Evolutionary conservation across 805 yeast species (phyloP).

Genomic region (Wickerhamiella sergipiensis): DNA sequence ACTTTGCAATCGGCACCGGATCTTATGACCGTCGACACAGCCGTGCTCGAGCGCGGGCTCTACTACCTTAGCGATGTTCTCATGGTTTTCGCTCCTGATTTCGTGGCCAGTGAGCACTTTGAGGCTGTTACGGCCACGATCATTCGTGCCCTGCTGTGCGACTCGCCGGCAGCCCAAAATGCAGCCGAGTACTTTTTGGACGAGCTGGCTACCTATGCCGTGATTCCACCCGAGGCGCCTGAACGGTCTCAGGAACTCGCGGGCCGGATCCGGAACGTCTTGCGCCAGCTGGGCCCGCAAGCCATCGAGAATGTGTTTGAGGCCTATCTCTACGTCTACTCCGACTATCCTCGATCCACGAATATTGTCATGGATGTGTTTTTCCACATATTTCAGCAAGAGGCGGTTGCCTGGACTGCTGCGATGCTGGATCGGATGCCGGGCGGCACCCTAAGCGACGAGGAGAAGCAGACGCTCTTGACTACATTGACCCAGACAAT

Average conservation of each 20-base stretch:
- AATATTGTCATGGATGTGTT: conserved; percentile 12
- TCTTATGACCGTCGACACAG: background rate
- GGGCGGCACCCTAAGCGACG: conserved; percentile 43
- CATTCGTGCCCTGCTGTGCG: conserved; percentile 17
- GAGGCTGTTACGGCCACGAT: conserved; percentile 30
- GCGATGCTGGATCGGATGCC: conserved; percentile 46
- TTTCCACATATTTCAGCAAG: conserved; percentile 23
- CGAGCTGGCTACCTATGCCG: conserved; percentile 35
- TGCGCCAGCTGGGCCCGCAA: conserved; percentile 29
- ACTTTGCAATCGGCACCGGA: background rate
- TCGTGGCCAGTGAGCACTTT: background rate
- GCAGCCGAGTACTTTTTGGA: conserved; percentile 63
- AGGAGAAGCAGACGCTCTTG: conserved; percentile 54
- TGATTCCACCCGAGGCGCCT: background rate
- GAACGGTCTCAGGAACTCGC: background rate
- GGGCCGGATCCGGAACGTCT: conserved; percentile 18
- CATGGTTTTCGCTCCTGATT: background rate
- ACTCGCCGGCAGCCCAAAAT: conserved; percentile 57
- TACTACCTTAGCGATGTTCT: background rate
- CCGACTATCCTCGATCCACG: conserved; percentile 20
- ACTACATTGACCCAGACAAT: conserved; percentile 16
- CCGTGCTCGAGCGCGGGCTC: background rate
- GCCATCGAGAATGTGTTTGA: conserved; percentile 33
- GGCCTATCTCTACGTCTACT: conserved; percentile 30
- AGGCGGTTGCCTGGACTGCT: conserved; percentile 51